Conservation (phyloP, 495 filamentous ascomycete genomes). For the Glutinoglossum americanum region DNA sequence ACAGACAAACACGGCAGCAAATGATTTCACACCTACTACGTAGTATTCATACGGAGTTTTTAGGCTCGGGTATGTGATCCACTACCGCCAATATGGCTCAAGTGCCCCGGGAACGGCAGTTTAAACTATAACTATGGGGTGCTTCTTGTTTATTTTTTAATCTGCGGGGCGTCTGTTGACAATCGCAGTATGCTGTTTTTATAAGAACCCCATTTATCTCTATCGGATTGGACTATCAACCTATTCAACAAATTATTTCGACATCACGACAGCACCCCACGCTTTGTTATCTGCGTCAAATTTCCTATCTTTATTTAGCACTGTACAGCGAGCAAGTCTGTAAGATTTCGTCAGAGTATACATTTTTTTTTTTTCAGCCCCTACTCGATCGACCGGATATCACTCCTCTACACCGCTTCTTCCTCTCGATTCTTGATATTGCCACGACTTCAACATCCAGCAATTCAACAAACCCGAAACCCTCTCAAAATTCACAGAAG, state of each 20-base stretch:
- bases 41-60: neutral
- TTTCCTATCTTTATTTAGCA: no score
- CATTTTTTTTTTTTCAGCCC: neutral
- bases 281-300: no score
- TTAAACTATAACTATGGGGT: neutral
- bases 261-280: no score
- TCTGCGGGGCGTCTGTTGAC: neutral
- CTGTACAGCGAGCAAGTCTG: neutral
- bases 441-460: no score
- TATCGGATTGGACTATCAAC: neutral
- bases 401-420: no score
- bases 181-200: neutral
- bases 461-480: neutral
- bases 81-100: neutral
- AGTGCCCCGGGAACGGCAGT: neutral
- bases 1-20: neutral
- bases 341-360: neutral
- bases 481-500: neutral
- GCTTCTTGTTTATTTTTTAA: neutral
- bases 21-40: neutral
- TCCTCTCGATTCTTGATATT: no score
- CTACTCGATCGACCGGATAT: neutral
- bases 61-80: neutral
- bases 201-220: neutral
- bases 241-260: no score